Evolutionary conservation across 495 filamentous ascomycete genomes (phyloP).

Genomic region (Penicillium canescens): DNA sequence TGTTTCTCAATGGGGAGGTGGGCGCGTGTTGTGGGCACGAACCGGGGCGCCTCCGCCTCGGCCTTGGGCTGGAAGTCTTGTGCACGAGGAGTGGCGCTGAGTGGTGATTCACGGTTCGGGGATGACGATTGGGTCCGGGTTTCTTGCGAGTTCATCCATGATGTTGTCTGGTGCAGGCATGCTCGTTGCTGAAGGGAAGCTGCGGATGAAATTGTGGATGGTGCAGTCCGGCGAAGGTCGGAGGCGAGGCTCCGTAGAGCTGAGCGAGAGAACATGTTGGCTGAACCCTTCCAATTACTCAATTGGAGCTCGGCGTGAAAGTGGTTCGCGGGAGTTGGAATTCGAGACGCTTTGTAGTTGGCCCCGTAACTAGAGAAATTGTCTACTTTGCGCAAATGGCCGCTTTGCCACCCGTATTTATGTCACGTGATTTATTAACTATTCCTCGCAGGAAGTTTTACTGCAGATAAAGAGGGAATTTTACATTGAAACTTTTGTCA

Average conservation of each 20-base stretch:
- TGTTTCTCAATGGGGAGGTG: constrained; percentile 33
- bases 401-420: constrained; percentile 24
- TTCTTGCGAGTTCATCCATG: constrained; percentile 22
- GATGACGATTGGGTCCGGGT: constrained; percentile 19
- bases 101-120: constrained; percentile 29
- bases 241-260: constrained; percentile 36
- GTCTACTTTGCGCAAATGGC: constrained; percentile 25
- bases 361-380: constrained; percentile 33
- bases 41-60: constrained; percentile 1
- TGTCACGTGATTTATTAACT: constrained; percentile 21
- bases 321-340: constrained; percentile 11
- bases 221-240: constrained; percentile 34
- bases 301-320: constrained; percentile 12
- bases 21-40: constrained; percentile 16
- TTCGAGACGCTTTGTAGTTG: constrained; percentile 14
- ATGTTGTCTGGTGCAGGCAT: constrained; percentile 27
- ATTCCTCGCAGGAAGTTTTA: neutral
- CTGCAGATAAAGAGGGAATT: neutral
- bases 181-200: constrained; percentile 38
- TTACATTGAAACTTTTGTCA: neutral
- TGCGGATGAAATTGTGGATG: constrained; percentile 34
- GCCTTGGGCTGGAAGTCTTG: constrained; percentile 21
- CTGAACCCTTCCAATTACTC: constrained; percentile 7
- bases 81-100: constrained; percentile 30
- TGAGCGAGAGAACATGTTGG: constrained; percentile 45